A percentile compares a stretch with the other conserved stretches of the same genome.
phyloP scores from a whole-genome alignment of 495 filamentous ascomycete genomes.

The Entonaema liquescens region DNA sequence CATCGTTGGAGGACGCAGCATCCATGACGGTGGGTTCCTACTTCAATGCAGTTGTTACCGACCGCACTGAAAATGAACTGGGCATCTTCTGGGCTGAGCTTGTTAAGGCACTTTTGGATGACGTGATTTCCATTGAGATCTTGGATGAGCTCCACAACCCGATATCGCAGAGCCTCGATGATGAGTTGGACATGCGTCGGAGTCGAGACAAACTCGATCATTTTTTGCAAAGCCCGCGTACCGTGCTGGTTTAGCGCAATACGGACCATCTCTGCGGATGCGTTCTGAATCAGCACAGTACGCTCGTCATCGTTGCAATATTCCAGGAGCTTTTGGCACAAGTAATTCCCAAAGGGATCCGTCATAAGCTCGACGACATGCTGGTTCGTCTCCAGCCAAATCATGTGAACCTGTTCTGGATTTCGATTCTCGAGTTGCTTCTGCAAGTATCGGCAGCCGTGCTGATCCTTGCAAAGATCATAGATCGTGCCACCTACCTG shows the following conservation, averaged over 20 bases:
- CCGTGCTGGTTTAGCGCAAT: conserved; percentile 98
- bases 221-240: conserved; percentile 95
- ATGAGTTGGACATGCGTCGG: conserved; percentile 80
- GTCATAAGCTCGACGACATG: conserved; percentile 98
- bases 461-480: conserved; percentile 91
- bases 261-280: conserved; percentile 80
- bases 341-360: conserved; percentile 97
- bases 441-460: conserved; percentile 94
- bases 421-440: conserved; percentile 94
- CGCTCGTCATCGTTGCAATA: conserved; percentile 93
- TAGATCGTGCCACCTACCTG: conserved; percentile 83
- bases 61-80: conserved; percentile 98
- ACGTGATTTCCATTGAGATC: conserved; percentile 98
- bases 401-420: conserved; percentile 84
- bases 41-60: conserved; percentile 81
- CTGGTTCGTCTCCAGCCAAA: conserved; percentile 89
- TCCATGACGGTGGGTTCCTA: conserved; percentile 96
- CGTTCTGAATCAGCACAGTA: conserved; percentile 88
- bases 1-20: conserved; percentile 98
- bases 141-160: conserved; percentile 92
- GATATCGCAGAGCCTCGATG: conserved; percentile 75
- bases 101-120: conserved; percentile 98
- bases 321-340: conserved; percentile 96
- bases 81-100: conserved; percentile 79
- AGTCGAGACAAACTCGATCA: conserved; percentile 95